Percentiles rank a stretch among this genome's conserved stretches.
phyloP scores from a whole-genome alignment of 768 basidiomycete genomes.

The Chlorophyllum brunneum region DNA sequence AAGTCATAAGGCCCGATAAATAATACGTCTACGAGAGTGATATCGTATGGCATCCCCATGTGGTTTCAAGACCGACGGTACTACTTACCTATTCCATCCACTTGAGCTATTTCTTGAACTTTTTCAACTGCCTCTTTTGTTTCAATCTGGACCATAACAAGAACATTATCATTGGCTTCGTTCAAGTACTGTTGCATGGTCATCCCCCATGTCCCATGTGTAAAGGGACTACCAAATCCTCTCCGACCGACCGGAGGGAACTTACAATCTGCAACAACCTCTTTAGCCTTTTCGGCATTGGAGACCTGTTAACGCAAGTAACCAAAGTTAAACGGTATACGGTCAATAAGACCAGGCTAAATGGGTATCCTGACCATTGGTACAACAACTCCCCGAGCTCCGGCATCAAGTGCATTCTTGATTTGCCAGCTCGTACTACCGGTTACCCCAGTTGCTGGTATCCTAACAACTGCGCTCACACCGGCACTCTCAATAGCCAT shows the following conservation, averaged over 20 bases:
- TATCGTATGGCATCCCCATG: conserved; percentile 19
- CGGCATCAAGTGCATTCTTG: conserved; percentile 66
- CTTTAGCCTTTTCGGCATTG: conserved; percentile 50
- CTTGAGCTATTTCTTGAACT: conserved; percentile 52
- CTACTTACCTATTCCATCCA: conserved; percentile 56
- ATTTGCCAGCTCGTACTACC: conserved; percentile 64
- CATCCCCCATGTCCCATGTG: conserved; percentile 55
- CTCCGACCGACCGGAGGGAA: conserved; percentile 63
- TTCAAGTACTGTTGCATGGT: conserved; percentile 46
- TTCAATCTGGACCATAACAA: conserved; percentile 68
- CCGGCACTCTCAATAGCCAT: conserved; percentile 50
- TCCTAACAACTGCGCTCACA: conserved; percentile 55
- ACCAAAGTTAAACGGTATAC: not conserved
- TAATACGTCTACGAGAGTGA: conserved; percentile 31
- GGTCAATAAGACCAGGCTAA: not conserved
- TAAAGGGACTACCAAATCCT: conserved; percentile 64
- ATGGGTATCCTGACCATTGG: conserved; percentile 49
- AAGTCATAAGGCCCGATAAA: conserved; percentile 71
- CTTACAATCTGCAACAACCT: conserved; percentile 51
- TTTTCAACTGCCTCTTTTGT: conserved; percentile 57
- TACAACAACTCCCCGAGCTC: conserved; percentile 60
- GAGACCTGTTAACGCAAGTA: conserved; percentile 38
- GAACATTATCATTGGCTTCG: conserved; percentile 49
- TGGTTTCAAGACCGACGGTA: not conserved
- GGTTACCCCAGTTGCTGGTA: conserved; percentile 59